Conservation (phyloP, 441 rosid genomes). For the Brassica hybrid region DNA sequence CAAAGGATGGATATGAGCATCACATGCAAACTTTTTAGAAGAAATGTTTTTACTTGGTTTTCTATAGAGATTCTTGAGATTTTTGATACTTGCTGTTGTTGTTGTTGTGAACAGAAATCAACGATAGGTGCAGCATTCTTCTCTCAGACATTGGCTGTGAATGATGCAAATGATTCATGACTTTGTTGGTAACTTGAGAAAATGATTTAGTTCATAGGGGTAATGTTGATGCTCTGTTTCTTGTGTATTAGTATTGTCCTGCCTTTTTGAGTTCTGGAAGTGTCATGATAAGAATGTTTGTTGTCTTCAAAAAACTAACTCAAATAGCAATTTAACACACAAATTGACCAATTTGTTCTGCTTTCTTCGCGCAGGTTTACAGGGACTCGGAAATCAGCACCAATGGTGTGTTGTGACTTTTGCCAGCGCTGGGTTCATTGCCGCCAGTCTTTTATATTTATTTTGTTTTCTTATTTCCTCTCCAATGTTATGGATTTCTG, state of each 20-base stretch:
- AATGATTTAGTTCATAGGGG: too few species aligned
- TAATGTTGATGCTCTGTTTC: not conserved
- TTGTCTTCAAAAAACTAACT: not conserved
- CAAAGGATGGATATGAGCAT: constrained; percentile 80
- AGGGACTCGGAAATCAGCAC: constrained; percentile 97
- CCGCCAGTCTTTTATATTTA: constrained; percentile 1
- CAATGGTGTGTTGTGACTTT: constrained; percentile 98
- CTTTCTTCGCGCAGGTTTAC: constrained; percentile 63
- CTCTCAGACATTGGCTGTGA: too few species aligned
- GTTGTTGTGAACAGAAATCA: too few species aligned
- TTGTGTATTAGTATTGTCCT: not conserved
- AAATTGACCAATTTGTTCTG: constrained; percentile 24
- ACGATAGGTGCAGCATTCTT: too few species aligned
- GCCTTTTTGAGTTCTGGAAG: not conserved
- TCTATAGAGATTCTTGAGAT: too few species aligned
- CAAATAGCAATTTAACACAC: not conserved
- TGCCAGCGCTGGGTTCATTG: constrained; percentile 99
- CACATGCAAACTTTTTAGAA: constrained; percentile 62
- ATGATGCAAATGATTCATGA: too few species aligned
- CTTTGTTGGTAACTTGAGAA: too few species aligned
- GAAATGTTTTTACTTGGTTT: too few species aligned
- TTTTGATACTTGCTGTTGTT: too few species aligned
- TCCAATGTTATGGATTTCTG: constrained; percentile 2
- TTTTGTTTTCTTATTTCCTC: too few species aligned
- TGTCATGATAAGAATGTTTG: not conserved